Conservation (phyloP, 768 basidiomycete species). For the Tricholoma terreum region DNA sequence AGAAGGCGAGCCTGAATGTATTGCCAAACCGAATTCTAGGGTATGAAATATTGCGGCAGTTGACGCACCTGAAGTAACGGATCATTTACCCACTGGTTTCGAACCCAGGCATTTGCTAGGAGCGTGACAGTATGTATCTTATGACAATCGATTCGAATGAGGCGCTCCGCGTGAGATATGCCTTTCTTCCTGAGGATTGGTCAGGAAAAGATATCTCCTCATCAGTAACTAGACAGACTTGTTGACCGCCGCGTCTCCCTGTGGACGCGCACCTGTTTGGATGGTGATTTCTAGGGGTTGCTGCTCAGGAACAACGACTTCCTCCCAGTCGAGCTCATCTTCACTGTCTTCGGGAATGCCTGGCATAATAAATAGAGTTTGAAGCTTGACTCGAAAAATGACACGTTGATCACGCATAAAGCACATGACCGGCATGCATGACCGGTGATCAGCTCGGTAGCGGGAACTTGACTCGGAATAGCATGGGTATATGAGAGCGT, state of each 20-base stretch:
- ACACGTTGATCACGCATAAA: conserved; percentile 5
- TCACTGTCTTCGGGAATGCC: conserved; percentile 38
- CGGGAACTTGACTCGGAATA: too few relatives aligned
- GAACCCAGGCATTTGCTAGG: conserved; percentile 65
- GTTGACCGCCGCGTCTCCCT: conserved; percentile 28
- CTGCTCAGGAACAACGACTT: conserved; percentile 58
- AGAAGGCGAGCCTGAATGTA: conserved; percentile 76
- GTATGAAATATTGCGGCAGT: conserved; percentile 6
- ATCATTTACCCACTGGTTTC: conserved; percentile 87
- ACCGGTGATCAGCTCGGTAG: too few relatives aligned
- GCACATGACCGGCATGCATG: too few relatives aligned
- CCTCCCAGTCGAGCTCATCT: conserved; percentile 81
- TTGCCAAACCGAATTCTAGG: conserved; percentile 1
- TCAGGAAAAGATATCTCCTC: conserved; percentile 14
- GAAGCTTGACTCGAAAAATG: background rate
- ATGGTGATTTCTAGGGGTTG: conserved; percentile 72
- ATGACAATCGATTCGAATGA: conserved; percentile 76
- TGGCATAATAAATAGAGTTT: conserved; percentile 12
- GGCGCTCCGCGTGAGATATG: conserved; percentile 63
- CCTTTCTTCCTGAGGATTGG: conserved; percentile 40
- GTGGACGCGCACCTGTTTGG: conserved; percentile 35
- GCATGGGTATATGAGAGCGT: too few relatives aligned
- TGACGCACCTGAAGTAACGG: conserved; percentile 73
- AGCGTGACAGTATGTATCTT: conserved; percentile 87
- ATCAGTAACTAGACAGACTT: conserved; percentile 41